A percentile compares a stretch with the other conserved stretches of the same genome.
phyloP scores from a whole-genome alignment of 31 red algal genomes.

The Endocladia muricata region DNA sequence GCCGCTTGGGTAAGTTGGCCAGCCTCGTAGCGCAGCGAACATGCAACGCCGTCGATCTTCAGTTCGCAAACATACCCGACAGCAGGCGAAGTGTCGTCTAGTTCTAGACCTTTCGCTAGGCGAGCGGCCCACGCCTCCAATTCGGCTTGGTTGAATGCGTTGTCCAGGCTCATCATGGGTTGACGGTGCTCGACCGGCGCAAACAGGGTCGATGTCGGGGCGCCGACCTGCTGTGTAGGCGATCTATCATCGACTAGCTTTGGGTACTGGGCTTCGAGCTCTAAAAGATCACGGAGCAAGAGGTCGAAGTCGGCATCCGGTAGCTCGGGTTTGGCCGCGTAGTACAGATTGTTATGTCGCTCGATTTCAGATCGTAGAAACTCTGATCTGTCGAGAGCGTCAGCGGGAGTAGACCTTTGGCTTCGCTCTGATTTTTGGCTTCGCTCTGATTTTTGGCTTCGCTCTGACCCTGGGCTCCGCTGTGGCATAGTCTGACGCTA shows the following conservation, averaged over 20 bases:
- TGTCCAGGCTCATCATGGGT: constrained; percentile 42
- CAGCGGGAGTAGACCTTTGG: no score
- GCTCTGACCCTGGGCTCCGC: no score
- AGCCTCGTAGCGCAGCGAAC: constrained; percentile 17
- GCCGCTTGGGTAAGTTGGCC: constrained; percentile 4
- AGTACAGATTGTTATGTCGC: constrained; percentile 21
- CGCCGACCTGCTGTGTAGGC: constrained; percentile 49
- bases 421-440: no score
- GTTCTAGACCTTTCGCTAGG: not conserved
- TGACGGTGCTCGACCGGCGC: constrained; percentile 3
- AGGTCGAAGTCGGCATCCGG: constrained; percentile 48
- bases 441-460: no score
- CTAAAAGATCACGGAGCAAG: constrained; percentile 12
- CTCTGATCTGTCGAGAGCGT: no score
- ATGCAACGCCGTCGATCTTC: constrained; percentile 58
- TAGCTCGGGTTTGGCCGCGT: constrained; percentile 20
- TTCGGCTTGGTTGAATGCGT: constrained; percentile 18
- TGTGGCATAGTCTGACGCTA: no score
- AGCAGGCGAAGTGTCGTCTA: not conserved
- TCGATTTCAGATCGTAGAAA: not conserved
- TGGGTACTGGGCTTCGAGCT: constrained; percentile 14
- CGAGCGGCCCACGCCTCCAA: constrained; percentile 12
- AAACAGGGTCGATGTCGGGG: constrained; percentile 2
- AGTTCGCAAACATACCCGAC: constrained; percentile 4
- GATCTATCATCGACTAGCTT: constrained; percentile 23